These are phyloP conservation scores for Lophiostoma macrostomum DNA, from an alignment of 495 filamentous ascomycete species.

Conservation along the genomic window DNA sequence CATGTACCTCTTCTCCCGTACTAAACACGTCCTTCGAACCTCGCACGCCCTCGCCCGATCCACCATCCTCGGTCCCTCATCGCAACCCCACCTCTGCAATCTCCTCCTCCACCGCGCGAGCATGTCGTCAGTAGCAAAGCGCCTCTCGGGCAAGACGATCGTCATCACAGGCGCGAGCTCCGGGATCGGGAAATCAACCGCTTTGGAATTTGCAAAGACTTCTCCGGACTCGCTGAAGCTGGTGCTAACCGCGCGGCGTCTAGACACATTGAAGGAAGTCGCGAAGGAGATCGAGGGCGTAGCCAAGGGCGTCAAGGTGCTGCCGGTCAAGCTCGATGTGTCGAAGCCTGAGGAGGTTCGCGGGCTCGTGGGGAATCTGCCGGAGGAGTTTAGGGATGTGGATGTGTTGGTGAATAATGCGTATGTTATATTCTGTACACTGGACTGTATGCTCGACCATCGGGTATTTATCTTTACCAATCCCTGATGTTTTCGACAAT, in stretches of 20 bases:
- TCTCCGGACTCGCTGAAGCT: constrained; percentile 77
- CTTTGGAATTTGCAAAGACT: constrained; percentile 88
- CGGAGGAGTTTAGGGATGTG: constrained; percentile 80
- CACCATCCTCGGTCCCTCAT: background rate
- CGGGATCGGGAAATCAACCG: constrained; percentile 82
- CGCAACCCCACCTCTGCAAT: background rate
- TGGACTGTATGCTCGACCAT: too few relatives aligned
- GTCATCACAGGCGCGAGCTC: constrained; percentile 91
- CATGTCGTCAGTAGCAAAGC: constrained; percentile 62
- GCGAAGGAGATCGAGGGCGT: constrained; percentile 78
- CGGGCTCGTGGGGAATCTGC: constrained; percentile 68
- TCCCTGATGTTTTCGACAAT: too few relatives aligned
- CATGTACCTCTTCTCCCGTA: background rate
- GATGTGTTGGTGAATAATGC: constrained; percentile 96
- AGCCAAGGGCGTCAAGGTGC: constrained; percentile 74
- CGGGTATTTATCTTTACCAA: too few relatives aligned
- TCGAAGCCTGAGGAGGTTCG: constrained; percentile 74
- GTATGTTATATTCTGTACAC: constrained; percentile 58
- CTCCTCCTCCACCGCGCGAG: constrained; percentile 10
- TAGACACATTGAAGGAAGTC: constrained; percentile 73
- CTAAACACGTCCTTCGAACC: constrained; percentile 6
- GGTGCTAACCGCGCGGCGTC: constrained; percentile 79
- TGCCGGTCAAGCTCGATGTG: constrained; percentile 82
- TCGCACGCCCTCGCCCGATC: background rate
- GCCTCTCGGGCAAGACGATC: constrained; percentile 91